These are phyloP conservation scores for Pelargonium myrrhifolium DNA, from an alignment of 441 rosid genomes.

Conservation along the genomic window DNA sequence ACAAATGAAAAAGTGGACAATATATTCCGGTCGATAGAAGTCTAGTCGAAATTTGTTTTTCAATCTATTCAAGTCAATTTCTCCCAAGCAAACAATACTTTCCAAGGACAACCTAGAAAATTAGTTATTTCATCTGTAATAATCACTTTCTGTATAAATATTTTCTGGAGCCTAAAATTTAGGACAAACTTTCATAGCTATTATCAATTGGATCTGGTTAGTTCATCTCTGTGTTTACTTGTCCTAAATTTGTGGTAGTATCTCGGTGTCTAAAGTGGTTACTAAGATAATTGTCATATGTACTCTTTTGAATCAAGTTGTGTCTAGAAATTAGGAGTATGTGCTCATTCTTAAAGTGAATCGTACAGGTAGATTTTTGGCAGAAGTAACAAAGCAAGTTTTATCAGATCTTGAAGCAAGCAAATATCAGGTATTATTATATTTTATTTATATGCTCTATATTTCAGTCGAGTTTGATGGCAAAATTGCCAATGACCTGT, in stretches of 20 bases:
- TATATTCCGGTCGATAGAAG: too few relatives aligned
- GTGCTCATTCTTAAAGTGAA: constrained; percentile 19
- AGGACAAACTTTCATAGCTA: not conserved
- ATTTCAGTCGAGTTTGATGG: not conserved
- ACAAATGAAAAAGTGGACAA: too few relatives aligned
- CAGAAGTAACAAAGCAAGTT: constrained; percentile 67
- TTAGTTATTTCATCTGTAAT: too few relatives aligned
- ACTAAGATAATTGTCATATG: constrained; percentile 2
- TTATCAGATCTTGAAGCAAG: constrained; percentile 62
- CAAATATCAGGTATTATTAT: constrained; percentile 51
- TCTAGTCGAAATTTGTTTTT: too few relatives aligned
- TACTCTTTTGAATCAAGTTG: not conserved
- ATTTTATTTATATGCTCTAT: not conserved
- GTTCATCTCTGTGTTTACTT: not conserved
- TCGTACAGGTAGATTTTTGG: constrained; percentile 59
- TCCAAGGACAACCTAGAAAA: too few relatives aligned
- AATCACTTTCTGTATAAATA: too few relatives aligned
- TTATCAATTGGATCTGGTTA: not conserved
- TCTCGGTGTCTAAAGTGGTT: constrained; percentile 8
- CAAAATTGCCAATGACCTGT: not conserved
- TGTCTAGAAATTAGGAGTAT: not conserved
- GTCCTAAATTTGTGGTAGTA: not conserved
- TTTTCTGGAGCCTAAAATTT: too few relatives aligned
- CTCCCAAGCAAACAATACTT: too few relatives aligned
- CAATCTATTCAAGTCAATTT: too few relatives aligned